Evolutionary conservation across 1,284 basidiomycete genomes (phyloP).

Genomic region (Rhodotorula sp.): DNA sequence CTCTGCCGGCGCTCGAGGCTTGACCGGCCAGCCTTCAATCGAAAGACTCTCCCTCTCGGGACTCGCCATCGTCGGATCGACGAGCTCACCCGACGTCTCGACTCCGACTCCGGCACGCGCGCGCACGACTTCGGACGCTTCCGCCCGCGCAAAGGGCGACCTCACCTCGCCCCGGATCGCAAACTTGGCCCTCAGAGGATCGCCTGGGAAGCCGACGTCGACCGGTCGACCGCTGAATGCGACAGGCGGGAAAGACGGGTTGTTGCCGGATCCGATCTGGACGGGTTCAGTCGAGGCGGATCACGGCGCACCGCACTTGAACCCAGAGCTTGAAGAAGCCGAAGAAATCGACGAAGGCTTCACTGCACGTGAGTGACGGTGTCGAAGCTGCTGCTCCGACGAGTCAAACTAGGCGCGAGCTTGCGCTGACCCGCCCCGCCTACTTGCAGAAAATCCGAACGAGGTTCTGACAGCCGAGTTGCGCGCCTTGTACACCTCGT

Average conservation of each 20-base stretch:
- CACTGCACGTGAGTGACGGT: slow-evolving; percentile 20
- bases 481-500: slow-evolving; percentile 50
- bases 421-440: too few species aligned
- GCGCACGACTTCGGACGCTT: slow-evolving; percentile 17
- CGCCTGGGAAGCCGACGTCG: neutral
- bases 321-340: slow-evolving; percentile 29
- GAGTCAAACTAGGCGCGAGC: too few species aligned
- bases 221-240: neutral
- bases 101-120: neutral
- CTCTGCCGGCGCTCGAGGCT: neutral
- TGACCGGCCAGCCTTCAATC: slow-evolving; percentile 18
- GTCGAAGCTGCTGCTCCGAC: neutral
- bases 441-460: slow-evolving; percentile 28
- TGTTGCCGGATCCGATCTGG: slow-evolving; percentile 5
- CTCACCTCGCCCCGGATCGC: slow-evolving; percentile 36
- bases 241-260: neutral
- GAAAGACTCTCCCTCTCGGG: slow-evolving; percentile 22
- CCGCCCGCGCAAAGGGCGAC: slow-evolving; percentile 19
- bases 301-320: slow-evolving; percentile 23
- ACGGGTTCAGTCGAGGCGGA: neutral
- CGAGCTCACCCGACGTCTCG: neutral
- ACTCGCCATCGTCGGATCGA: neutral
- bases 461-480: slow-evolving; percentile 47
- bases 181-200: slow-evolving; percentile 13
- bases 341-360: slow-evolving; percentile 38